Conservation (phyloP, 306 rosid genomes). For the barrel medic (Medicago truncatula) region DNA sequence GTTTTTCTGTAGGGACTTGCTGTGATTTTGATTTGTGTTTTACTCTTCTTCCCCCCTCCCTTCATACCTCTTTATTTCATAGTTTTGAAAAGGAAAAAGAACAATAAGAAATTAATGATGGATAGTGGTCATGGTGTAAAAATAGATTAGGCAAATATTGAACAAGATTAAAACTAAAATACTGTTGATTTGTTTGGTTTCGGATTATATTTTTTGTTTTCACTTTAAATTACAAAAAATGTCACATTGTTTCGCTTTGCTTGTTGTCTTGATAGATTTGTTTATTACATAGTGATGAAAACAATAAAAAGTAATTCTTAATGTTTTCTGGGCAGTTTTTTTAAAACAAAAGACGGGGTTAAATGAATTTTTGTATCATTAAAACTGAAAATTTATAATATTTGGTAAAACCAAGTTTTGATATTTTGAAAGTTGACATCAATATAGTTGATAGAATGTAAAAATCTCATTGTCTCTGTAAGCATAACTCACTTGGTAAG, state of each 20-base stretch:
- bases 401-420: no score
- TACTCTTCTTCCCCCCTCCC: background rate
- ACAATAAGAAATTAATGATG: conserved; percentile 14
- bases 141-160: background rate
- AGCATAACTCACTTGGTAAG: no score
- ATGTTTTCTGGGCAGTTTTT: background rate
- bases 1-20: conserved; percentile 32
- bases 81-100: background rate
- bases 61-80: background rate
- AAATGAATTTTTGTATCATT: no score
- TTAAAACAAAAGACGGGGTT: background rate
- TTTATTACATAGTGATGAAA: background rate
- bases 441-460: no score
- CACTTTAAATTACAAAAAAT: background rate
- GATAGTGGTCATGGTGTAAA: conserved; percentile 23
- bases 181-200: background rate
- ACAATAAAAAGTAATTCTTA: no score
- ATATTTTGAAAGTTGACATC: no score
- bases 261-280: background rate
- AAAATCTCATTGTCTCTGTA: no score
- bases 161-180: background rate
- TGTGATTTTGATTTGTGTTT: conserved; percentile 36
- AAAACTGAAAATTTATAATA: no score
- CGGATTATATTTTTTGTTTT: background rate
- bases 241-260: background rate